Evolutionary conservation across 208 protist genomes (phyloP).

Genomic region (Leishmania gerbilli): DNA sequence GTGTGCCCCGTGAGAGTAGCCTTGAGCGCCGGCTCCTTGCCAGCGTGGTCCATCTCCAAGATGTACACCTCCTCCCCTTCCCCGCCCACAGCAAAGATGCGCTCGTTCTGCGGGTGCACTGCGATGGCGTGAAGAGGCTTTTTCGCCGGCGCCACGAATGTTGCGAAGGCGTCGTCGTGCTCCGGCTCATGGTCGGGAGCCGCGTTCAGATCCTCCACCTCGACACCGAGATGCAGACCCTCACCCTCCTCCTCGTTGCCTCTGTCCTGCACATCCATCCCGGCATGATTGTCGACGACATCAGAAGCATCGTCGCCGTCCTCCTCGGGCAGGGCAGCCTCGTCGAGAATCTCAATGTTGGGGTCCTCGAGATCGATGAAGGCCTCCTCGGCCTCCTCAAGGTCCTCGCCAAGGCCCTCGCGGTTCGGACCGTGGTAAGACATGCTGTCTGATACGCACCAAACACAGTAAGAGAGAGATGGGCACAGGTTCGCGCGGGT

Average conservation of each 20-base stretch:
- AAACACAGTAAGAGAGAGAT: background rate
- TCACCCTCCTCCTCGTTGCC: slow-evolving; percentile 20
- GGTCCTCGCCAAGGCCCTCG: slow-evolving; percentile 29
- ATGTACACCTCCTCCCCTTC: slow-evolving; percentile 84
- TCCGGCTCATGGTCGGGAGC: slow-evolving; percentile 74
- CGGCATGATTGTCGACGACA: slow-evolving; percentile 16
- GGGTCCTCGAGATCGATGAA: slow-evolving; percentile 90
- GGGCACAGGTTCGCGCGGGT: no score
- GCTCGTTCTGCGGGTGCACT: slow-evolving; percentile 43
- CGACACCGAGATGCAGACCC: slow-evolving; percentile 25
- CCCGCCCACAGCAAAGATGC: slow-evolving; percentile 61
- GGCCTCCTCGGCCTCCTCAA: slow-evolving; percentile 62
- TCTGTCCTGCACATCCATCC: slow-evolving; percentile 15
- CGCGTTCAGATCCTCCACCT: slow-evolving; percentile 81
- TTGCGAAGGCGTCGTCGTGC: slow-evolving; percentile 75
- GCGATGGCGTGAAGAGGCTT: slow-evolving; percentile 73
- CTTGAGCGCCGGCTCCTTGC: slow-evolving; percentile 18
- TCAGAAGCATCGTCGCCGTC: slow-evolving; percentile 41
- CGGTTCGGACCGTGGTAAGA: slow-evolving; percentile 17
- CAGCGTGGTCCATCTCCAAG: slow-evolving; percentile 21
- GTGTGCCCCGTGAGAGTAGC: slow-evolving; percentile 67
- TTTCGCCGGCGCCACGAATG: slow-evolving; percentile 47
- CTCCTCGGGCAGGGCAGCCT: slow-evolving; percentile 33
- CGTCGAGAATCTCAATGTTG: slow-evolving; percentile 73
- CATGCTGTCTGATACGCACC: slow-evolving; percentile 5